A percentile compares a stretch with the other conserved stretches of the same genome.
Evolutionary conservation across 2,329 filamentous ascomycete genomes (phyloP).

Genomic region (Lecanicillium sp.): DNA sequence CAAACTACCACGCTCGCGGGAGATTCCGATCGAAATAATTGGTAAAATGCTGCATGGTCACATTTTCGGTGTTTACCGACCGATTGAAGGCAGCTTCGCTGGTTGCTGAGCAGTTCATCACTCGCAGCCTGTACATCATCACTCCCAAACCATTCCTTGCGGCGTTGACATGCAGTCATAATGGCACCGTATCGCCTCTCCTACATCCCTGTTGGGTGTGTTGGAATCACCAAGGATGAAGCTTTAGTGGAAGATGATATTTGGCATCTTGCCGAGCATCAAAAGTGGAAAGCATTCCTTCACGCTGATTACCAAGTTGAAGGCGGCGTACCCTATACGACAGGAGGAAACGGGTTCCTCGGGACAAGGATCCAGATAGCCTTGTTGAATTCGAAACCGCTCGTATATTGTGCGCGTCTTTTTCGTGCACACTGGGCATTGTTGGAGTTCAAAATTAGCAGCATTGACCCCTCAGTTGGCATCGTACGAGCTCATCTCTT

Average conservation of each 20-base stretch:
- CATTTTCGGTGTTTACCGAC: too few species aligned
- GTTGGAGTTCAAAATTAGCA: conserved; percentile 27
- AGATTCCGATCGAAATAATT: too few species aligned
- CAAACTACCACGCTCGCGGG: background rate
- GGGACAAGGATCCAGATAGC: conserved; percentile 12
- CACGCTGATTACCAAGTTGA: background rate
- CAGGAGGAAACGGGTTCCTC: background rate
- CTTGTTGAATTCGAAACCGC: conserved; percentile 17
- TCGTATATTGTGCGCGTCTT: conserved; percentile 20
- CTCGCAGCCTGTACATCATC: too few species aligned
- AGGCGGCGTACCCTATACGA: background rate
- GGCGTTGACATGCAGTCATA: conserved; percentile 12
- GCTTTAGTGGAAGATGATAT: conserved; percentile 1
- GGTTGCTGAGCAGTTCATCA: too few species aligned
- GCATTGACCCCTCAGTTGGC: conserved; percentile 13
- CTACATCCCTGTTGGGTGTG: conserved; percentile 34
- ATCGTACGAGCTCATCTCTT: conserved; percentile 51
- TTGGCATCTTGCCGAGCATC: background rate
- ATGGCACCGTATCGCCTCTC: conserved; percentile 4
- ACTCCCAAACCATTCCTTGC: background rate
- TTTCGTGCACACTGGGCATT: conserved; percentile 33
- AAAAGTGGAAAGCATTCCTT: background rate
- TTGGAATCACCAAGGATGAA: conserved; percentile 20
- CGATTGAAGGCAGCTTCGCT: too few species aligned
- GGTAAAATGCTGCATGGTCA: too few species aligned